Evolutionary conservation across 345 rosid genomes (phyloP), one percentile per base, ranked within the genome.

Genomic region (Salix suchowensis): DNA sequence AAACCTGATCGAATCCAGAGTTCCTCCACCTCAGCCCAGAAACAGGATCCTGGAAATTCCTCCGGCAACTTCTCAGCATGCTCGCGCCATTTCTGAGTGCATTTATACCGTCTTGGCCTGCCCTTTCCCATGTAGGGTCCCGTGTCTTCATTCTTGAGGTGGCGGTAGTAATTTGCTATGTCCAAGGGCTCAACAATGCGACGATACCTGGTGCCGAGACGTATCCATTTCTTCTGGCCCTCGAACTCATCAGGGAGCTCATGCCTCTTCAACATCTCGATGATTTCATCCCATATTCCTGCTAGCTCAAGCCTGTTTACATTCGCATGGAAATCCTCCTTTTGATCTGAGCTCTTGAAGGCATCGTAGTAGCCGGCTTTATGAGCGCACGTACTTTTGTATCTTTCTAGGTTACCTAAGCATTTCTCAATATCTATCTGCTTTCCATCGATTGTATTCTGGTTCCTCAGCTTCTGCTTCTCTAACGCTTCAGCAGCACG

Each of bases 21-120:
- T 78, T 94, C 97, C 86, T 94, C 98, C 2, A 91, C 88, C 78
- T 89, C 88, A 1, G 94, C 97, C 98, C 96, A 90, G 46, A 94
- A 81, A 77, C 88, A 84, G 19, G 97, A 94, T 37, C 85, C 94
- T 39, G 21, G 72, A 0, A 79, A 83, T 23, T 84, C 83, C 1
- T 16, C 2, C 1, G 55, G 50, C 85, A 69, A 71, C 32, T 80
- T 65, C 13, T 19, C n/a, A 1, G 76, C 72, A 68, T 91, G 89
- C 75, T 94, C 94, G 5, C 74, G 85, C 90, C 91, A 88, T 80
- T 85, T 89, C 44, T 92, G 96, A 7, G 89, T 83, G 76, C 77
- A 85, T 74, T 42, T 86, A 78, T 89, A 92, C 44, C 96, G 84
- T 19, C 46, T 92, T 32, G 97, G 98, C 78, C 98, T 86, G 77